These are phyloP conservation scores for Orbilia oligospora DNA, from an alignment of 2,329 filamentous ascomycete species.

Conservation along the genomic window DNA sequence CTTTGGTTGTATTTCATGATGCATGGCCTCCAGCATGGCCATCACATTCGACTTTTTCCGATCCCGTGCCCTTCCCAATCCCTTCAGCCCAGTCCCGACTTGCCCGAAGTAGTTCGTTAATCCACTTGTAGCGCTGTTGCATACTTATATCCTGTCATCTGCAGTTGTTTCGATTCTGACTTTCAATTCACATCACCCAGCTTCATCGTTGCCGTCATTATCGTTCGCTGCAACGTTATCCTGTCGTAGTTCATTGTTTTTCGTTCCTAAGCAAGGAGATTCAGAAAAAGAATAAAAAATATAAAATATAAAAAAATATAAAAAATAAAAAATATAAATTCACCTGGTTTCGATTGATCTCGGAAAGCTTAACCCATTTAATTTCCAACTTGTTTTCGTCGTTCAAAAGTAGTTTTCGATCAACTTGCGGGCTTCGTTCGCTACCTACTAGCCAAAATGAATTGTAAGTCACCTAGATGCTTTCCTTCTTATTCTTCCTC, in stretches of 20 bases:
- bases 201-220: background rate
- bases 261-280: background rate
- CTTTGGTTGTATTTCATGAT: constrained; percentile 34
- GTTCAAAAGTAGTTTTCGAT: background rate
- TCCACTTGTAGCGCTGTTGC: constrained; percentile 19
- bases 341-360: background rate
- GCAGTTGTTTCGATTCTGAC: constrained; percentile 1
- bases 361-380: background rate
- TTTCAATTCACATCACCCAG: constrained; percentile 10
- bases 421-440: constrained; percentile 5
- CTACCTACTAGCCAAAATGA: constrained; percentile 31
- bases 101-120: constrained; percentile 38
- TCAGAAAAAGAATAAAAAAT: background rate
- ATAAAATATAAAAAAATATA: too few relatives aligned
- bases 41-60: constrained; percentile 33
- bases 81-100: constrained; percentile 36
- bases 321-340: background rate
- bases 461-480: constrained; percentile 30
- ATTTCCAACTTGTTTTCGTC: background rate
- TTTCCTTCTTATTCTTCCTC: background rate
- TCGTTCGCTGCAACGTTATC: background rate
- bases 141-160: constrained; percentile 17
- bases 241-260: background rate
- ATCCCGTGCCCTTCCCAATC: constrained; percentile 19
- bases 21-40: constrained; percentile 24